Percentiles rank a stretch among this genome's conserved stretches.
Evolutionary conservation across 805 yeast species (phyloP).

Genomic region (Hanseniaspora lachancei): DNA sequence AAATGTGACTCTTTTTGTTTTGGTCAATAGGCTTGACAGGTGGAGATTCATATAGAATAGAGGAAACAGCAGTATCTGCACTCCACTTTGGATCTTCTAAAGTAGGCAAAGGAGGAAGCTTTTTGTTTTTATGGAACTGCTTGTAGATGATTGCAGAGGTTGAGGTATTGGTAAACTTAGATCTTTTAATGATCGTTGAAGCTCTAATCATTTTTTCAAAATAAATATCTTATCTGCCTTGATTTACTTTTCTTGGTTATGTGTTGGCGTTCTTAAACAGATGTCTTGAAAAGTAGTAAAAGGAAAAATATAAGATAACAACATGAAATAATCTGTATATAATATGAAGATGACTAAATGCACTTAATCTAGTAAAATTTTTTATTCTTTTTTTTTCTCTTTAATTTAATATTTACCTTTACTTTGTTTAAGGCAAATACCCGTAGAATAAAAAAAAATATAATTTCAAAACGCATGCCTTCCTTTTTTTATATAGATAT

Average conservation of each 20-base stretch:
- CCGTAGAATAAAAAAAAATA: too few species aligned
- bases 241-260: neutral
- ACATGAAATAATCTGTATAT: too few species aligned
- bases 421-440: too few species aligned
- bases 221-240: neutral
- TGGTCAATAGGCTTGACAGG: constrained; percentile 31
- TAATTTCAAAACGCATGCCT: too few species aligned
- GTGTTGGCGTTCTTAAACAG: too few species aligned
- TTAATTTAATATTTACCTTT: too few species aligned
- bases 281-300: too few species aligned
- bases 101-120: constrained; percentile 83
- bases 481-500: neutral
- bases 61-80: constrained; percentile 91
- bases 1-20: constrained; percentile 71
- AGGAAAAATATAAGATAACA: too few species aligned
- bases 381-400: too few species aligned
- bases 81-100: constrained; percentile 90
- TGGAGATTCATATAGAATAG: constrained; percentile 86
- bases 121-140: constrained; percentile 71
- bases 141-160: constrained; percentile 93
- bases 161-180: constrained; percentile 38
- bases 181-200: constrained; percentile 3
- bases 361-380: too few species aligned
- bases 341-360: too few species aligned
- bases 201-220: neutral